Evolutionary conservation across 495 filamentous ascomycete species (phyloP), one percentile per base, ranked within the genome.

Genomic region (Penicillium pancosmium): DNA sequence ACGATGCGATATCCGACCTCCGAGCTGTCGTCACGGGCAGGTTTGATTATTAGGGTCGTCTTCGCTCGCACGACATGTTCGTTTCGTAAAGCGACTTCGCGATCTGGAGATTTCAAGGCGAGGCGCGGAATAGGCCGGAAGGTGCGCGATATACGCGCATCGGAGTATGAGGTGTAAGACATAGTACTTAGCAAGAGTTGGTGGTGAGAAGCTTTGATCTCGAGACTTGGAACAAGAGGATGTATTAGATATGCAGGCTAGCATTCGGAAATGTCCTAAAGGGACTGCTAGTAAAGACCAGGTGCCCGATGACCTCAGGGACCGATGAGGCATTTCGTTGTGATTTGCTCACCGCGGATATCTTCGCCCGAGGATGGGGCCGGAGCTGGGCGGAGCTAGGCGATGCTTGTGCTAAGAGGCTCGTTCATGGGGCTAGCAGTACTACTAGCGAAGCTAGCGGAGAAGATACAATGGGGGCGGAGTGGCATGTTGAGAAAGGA

Each of bases 1-100:
- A 52, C 60, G 55, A 71, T 68, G 16, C 48, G 58, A 36, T 71
- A 71, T 15, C 63, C 61, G 8, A 68, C 43, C n/a, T 58, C 66
- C 1, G 63, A 64, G 2, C 52, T 36, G 12, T 66, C 49, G 34
- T 59, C 52, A 9, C 68, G 66, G 9, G 52, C 55, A 1, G 68
- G 63, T 36, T 56, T 52, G 2, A 71, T 59, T 0, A 68, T 56
- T n/a, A 71, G 56, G 12, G 54, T 54, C 12, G 66, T 61, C 23
- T 68, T 68, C 16, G 60, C 25, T n/a, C 52, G 34, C 1, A 61
- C 55, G 21, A 70, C 64, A 12, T 59, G 59, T 33, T 70, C 66
- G 6, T 40, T 66, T 31, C 68, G 68, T 27, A 70, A 52, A 23
- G 68, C 68, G 54, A 70, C 55, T 8, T 65, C 54, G 16, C 66